Conservation (phyloP, 768 basidiomycete species). For the Hemileccinum impolitum region DNA sequence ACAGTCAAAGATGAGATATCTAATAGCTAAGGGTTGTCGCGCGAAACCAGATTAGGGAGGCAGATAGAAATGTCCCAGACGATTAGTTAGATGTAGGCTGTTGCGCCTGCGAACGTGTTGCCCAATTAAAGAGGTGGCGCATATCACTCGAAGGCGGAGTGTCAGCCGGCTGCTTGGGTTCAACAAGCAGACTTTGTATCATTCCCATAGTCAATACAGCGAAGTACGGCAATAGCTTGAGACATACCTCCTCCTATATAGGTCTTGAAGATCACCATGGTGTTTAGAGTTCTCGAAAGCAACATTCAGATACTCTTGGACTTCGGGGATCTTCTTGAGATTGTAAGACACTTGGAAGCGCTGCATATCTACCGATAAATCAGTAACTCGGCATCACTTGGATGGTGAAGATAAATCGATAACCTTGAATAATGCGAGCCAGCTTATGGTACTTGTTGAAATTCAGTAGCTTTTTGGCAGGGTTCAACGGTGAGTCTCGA, state of each 20-base stretch:
- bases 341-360: conserved; percentile 87
- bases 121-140: conserved; percentile 79
- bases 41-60: conserved; percentile 2
- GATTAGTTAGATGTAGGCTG: conserved; percentile 36
- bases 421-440: conserved; percentile 79
- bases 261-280: conserved; percentile 79
- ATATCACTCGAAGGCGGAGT: conserved; percentile 60
- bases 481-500: conserved; percentile 72
- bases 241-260: conserved; percentile 78
- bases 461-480: conserved; percentile 82
- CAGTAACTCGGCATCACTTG: neutral
- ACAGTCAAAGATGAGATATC: conserved; percentile 15
- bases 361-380: conserved; percentile 66
- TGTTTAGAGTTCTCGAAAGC: conserved; percentile 74
- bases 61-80: conserved; percentile 19
- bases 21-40: conserved; percentile 7
- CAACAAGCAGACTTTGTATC: conserved; percentile 64
- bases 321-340: conserved; percentile 85
- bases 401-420: conserved; percentile 5
- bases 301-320: conserved; percentile 72
- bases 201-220: neutral
- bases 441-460: conserved; percentile 96
- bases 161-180: conserved; percentile 79
- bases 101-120: conserved; percentile 52
- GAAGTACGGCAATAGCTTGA: neutral